Evolutionary conservation across 129 eudicot species (phyloP), one percentile per base, ranked within the genome.

Genomic region (Gnaphalium uliginosum): DNA sequence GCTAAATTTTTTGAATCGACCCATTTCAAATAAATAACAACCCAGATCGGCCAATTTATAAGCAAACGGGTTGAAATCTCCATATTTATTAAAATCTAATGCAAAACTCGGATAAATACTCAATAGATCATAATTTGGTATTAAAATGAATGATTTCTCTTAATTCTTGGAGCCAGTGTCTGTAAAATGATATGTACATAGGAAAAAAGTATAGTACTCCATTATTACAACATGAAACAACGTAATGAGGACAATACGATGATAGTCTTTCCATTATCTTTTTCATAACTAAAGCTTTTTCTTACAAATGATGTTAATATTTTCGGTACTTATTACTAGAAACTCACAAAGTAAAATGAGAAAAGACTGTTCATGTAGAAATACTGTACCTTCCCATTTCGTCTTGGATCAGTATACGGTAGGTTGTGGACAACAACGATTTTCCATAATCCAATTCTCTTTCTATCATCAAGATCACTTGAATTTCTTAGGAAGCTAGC

Each of bases 361-460:
- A 68, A 68, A 24, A 41, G 53, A 26, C 13, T 37, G 4, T 41
- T 6, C 15, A 23, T 21, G 33, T 68, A 43, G 4, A 21, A 29
- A 46, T 33, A 30, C 22, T 60, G 51, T 76, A 94, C 98, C 97
- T 94, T 94, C 48, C 98, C 98, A 69, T 84, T 94, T 54, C 98
- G 89, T 72, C 97, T 87, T 27, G 98, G 96, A 78, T 94, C 98
- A 46, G 90, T 58, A 66, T 94, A 94, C 18, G 98, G 98, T 22
- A 90, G 83, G 75, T 94, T 90, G 70, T 37, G 98, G 46, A 93
- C 93, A 74, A 89, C 85, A 73, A 94, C 89, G 10, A 86, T 87
- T 77, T 91, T 89, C 98, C 98, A 94, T 78, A 88, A 67, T 17
- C 98, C 98, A 39, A 91, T 78, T 75, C 78, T 87, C 81, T 82